These are phyloP conservation scores for Blastobotrys indianensis DNA, from an alignment of 1,139 yeast species.

Conservation along the genomic window DNA sequence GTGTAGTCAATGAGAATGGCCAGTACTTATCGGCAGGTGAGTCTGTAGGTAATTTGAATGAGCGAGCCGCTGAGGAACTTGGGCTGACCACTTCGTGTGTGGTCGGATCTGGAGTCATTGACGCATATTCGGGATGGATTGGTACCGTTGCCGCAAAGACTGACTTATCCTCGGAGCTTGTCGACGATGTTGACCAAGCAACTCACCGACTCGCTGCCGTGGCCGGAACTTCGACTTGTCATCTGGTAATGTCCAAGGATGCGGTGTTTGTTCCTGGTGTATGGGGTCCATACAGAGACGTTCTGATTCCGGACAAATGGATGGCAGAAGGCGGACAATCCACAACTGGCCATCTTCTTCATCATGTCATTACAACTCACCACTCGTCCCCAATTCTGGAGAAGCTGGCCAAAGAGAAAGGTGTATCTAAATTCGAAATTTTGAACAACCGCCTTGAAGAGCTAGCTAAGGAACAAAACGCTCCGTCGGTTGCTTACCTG, in stretches of 20 bases:
- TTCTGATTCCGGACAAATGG: slow-evolving; percentile 84
- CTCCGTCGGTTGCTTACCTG: slow-evolving; percentile 69
- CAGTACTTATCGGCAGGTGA: slow-evolving; percentile 83
- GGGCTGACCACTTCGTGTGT: slow-evolving; percentile 75
- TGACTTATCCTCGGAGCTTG: slow-evolving; percentile 16
- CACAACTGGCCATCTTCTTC: slow-evolving; percentile 89
- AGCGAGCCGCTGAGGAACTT: slow-evolving; percentile 68
- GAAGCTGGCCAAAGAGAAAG: slow-evolving; percentile 53
- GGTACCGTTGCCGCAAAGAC: slow-evolving; percentile 94
- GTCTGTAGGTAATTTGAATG: slow-evolving; percentile 64
- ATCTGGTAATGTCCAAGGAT: slow-evolving; percentile 77
- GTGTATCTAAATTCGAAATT: slow-evolving; percentile 73
- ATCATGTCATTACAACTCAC: slow-evolving; percentile 83
- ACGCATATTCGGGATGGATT: slow-evolving; percentile 98
- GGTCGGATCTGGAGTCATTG: slow-evolving; percentile 94
- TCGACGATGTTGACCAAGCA: slow-evolving; percentile 46
- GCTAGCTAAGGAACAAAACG: slow-evolving; percentile 49
- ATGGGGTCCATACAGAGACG: slow-evolving; percentile 98
- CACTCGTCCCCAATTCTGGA: slow-evolving; percentile 77
- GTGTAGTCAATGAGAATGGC: slow-evolving; percentile 67
- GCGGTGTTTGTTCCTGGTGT: slow-evolving; percentile 93
- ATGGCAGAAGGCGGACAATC: slow-evolving; percentile 99
- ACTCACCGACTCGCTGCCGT: slow-evolving; percentile 92
- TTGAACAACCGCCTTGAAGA: slow-evolving; percentile 69
- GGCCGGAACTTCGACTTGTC: slow-evolving; percentile 98